These are phyloP conservation scores for Aspergillus oerlinghausenensis DNA, from an alignment of 2,329 filamentous ascomycete species.

Conservation along the genomic window DNA sequence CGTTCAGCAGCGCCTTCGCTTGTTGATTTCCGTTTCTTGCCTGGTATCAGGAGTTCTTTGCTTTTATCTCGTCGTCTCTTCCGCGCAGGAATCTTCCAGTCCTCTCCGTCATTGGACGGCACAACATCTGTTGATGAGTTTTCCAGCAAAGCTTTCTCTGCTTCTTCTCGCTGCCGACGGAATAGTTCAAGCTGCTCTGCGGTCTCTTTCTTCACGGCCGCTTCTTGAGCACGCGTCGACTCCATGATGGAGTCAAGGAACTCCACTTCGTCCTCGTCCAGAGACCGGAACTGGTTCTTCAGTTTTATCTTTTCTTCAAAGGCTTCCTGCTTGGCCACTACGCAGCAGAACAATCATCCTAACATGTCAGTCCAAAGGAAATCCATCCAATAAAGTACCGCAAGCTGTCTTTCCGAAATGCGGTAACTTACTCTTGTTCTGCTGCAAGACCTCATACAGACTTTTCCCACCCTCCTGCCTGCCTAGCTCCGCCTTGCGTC, in stretches of 20 bases:
- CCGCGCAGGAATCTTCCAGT: slow-evolving; percentile 47
- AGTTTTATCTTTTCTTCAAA: slow-evolving; percentile 48
- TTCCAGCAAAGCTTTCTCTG: slow-evolving; percentile 47
- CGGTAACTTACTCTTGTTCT: slow-evolving; percentile 46
- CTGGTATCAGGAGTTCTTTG: slow-evolving; percentile 34
- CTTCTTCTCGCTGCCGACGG: slow-evolving; percentile 55
- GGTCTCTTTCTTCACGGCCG: slow-evolving; percentile 54
- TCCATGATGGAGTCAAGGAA: slow-evolving; percentile 55
- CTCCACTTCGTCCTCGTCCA: slow-evolving; percentile 50
- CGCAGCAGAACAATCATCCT: slow-evolving; percentile 26
- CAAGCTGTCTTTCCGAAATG: not conserved
- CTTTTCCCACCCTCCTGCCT: slow-evolving; percentile 52
- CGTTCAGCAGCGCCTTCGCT: slow-evolving; percentile 13
- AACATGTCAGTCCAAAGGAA: slow-evolving; percentile 35
- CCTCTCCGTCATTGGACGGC: slow-evolving; percentile 34
- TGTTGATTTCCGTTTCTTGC: slow-evolving; percentile 42
- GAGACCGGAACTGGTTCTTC: slow-evolving; percentile 49
- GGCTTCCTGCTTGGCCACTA: slow-evolving; percentile 48
- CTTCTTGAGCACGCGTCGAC: slow-evolving; percentile 53
- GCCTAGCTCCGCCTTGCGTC: slow-evolving; percentile 43
- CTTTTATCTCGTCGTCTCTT: slow-evolving; percentile 52
- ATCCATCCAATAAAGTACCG: not conserved
- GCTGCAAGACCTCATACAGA: slow-evolving; percentile 45
- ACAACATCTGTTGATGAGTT: slow-evolving; percentile 30
- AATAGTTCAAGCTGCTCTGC: slow-evolving; percentile 56